These are phyloP conservation scores for Psilocybe cyanescens DNA, from an alignment of 768 basidiomycete species.

Conservation along the genomic window DNA sequence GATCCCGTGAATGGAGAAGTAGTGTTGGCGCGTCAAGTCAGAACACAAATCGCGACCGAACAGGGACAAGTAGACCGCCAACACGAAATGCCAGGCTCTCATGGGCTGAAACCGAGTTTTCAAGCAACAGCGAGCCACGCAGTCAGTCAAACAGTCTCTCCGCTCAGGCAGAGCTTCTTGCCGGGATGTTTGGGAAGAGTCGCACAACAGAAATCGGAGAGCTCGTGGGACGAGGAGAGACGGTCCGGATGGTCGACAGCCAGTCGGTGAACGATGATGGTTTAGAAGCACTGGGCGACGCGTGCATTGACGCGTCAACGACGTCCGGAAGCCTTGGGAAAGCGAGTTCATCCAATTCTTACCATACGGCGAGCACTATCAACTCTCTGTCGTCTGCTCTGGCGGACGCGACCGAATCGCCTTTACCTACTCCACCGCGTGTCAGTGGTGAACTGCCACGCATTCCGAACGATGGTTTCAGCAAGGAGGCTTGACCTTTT, in stretches of 20 bases:
- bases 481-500: neutral
- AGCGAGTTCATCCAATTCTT: conserved; percentile 16
- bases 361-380: conserved; percentile 17
- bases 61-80: conserved; percentile 37
- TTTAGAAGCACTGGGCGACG: conserved; percentile 18
- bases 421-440: conserved; percentile 1
- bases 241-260: conserved; percentile 26
- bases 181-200: conserved; percentile 21
- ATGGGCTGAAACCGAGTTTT: conserved; percentile 26
- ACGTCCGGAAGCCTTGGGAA: conserved; percentile 16
- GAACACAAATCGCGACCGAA: conserved; percentile 23
- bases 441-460: neutral
- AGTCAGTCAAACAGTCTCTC: conserved; percentile 40
- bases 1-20: conserved; percentile 58
- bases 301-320: conserved; percentile 12
- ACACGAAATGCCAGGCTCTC: conserved; percentile 40
- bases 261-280: conserved; percentile 13
- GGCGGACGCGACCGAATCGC: conserved; percentile 14
- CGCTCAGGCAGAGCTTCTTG: conserved; percentile 34
- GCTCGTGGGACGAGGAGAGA: conserved; percentile 34
- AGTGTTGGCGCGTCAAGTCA: conserved; percentile 26
- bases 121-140: conserved; percentile 31
- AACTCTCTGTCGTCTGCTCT: conserved; percentile 14
- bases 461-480: neutral
- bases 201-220: conserved; percentile 28